These are phyloP conservation scores for Camelina neglecta DNA, from an alignment of 345 rosid species.

Conservation along the genomic window DNA sequence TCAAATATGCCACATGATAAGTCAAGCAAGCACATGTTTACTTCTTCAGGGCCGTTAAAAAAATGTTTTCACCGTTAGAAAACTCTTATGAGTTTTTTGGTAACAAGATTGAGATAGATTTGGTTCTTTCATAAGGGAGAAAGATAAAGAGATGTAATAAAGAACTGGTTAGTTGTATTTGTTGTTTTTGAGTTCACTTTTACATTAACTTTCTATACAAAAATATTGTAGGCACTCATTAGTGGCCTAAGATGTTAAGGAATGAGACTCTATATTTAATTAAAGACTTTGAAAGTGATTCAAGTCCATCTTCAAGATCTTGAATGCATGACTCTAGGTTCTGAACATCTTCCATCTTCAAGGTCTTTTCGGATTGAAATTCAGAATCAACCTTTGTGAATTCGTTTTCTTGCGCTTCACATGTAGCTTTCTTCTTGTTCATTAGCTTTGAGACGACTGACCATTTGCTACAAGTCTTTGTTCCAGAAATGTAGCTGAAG, in stretches of 20 bases:
- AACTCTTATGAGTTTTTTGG: background rate
- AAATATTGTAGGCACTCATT: conserved; percentile 29
- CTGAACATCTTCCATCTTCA: conserved; percentile 36
- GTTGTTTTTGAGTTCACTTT: background rate
- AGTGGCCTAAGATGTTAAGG: conserved; percentile 49
- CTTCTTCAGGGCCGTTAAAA: background rate
- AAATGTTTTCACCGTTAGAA: background rate
- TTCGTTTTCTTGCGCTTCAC: conserved; percentile 28
- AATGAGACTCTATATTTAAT: conserved; percentile 54
- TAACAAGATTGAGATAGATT: background rate
- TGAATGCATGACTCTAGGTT: conserved; percentile 47
- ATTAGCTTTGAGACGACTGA: conserved; percentile 31
- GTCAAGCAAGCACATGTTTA: background rate
- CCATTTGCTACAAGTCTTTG: conserved; percentile 31
- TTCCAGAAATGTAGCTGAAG: conserved; percentile 36
- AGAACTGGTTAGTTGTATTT: background rate
- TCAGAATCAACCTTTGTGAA: conserved; percentile 36
- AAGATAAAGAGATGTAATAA: background rate
- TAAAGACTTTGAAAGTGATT: conserved; percentile 41
- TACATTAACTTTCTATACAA: background rate
- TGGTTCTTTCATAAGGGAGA: background rate
- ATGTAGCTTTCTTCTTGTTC: conserved; percentile 26
- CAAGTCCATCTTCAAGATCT: conserved; percentile 51
- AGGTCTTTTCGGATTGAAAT: conserved; percentile 25
- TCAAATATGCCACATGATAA: background rate